Percentiles rank a stretch among this genome's conserved stretches.
Conservation (phyloP, 2,329 filamentous ascomycete genomes). For the Diaporthe nobilis region DNA sequence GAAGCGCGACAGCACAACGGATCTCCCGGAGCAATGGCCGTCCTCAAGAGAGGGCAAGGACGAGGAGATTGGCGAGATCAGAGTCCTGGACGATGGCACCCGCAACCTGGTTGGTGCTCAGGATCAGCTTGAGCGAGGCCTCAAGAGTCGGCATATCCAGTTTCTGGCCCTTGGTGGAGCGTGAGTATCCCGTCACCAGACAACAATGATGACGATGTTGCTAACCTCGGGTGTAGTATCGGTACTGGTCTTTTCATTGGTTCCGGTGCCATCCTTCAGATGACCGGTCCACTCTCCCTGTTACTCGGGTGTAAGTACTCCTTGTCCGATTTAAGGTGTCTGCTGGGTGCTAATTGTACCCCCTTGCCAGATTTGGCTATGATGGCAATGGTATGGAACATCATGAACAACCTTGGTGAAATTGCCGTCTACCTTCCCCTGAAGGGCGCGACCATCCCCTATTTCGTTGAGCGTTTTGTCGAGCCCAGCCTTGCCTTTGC, state of each 20-base stretch:
- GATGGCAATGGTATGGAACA: conserved; percentile 80
- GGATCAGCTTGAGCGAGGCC: conserved; percentile 42
- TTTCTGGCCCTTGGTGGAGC: conserved; percentile 42
- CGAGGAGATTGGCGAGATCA: conserved; percentile 38
- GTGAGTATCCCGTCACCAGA: conserved; percentile 11
- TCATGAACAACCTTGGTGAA: conserved; percentile 80
- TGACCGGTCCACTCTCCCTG: conserved; percentile 75
- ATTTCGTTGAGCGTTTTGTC: conserved; percentile 79
- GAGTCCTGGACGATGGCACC: conserved; percentile 32
- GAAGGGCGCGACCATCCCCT: conserved; percentile 81
- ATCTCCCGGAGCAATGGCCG: conserved; percentile 19
- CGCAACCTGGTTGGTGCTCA: conserved; percentile 37
- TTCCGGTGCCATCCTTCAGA: conserved; percentile 73
- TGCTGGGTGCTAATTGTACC: neutral
- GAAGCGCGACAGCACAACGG: conserved; percentile 33
- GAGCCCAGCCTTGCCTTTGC: conserved; percentile 71
- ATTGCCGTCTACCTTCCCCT: conserved; percentile 86
- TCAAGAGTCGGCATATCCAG: conserved; percentile 42
- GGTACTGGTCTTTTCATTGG: conserved; percentile 82
- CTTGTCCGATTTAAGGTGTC: too few species aligned
- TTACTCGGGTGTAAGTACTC: conserved; percentile 65
- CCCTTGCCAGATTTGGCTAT: conserved; percentile 70
- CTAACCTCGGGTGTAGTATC: conserved; percentile 66
- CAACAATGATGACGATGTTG: neutral
- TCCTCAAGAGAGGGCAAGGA: conserved; percentile 38